phyloP scores from a whole-genome alignment of 805 yeast species.

The Kluyveromyces aestuarii region DNA sequence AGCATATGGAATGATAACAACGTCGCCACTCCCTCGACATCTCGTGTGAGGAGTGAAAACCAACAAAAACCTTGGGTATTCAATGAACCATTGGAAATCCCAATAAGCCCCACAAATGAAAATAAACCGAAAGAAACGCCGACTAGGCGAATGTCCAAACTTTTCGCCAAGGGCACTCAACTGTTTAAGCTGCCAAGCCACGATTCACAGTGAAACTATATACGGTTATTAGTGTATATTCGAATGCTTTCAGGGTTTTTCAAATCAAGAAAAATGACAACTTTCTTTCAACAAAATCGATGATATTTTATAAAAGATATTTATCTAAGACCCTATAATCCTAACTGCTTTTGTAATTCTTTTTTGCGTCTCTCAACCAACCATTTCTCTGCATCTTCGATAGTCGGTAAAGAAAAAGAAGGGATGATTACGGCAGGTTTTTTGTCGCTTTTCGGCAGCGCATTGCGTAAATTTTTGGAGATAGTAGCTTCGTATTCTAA shows the following conservation, averaged over 20 bases:
- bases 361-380: conserved; percentile 37
- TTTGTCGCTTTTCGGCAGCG: not conserved
- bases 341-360: conserved; percentile 30
- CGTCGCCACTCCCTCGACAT: not conserved
- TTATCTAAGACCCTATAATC: conserved; percentile 3
- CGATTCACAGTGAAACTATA: conserved; percentile 6
- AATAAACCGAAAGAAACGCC: not conserved
- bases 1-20: conserved; percentile 18
- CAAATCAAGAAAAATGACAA: too few species aligned
- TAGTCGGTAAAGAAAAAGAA: conserved; percentile 21
- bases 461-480: not conserved
- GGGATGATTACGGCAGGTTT: conserved; percentile 1
- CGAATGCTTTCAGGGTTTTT: not conserved
- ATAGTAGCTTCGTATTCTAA: not conserved
- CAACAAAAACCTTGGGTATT: conserved; percentile 3
- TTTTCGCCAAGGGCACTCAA: conserved; percentile 20
- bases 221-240: not conserved
- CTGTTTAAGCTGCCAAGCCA: conserved; percentile 20
- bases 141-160: conserved; percentile 18
- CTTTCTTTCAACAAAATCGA: too few species aligned
- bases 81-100: not conserved
- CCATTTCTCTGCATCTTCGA: conserved; percentile 36
- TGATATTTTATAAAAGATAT: not conserved
- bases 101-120: not conserved
- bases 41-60: conserved; percentile 15